Evolutionary conservation across 257 asterid species (phyloP).

Genomic region (Solanum pimpinellifolium): DNA sequence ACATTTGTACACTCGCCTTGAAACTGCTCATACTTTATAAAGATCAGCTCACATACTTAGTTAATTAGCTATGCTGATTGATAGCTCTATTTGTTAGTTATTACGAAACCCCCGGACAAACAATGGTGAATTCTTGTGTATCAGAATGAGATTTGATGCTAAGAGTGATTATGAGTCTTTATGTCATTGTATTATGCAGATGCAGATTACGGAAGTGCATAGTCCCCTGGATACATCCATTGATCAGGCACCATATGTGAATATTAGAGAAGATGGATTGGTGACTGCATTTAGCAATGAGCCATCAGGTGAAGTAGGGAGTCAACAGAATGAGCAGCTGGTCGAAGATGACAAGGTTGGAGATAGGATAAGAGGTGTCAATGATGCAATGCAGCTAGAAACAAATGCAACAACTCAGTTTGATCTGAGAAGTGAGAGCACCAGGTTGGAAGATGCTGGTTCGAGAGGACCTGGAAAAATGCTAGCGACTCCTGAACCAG

Average conservation of each 20-base stretch:
- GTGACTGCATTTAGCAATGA: constrained; percentile 33
- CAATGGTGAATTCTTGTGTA: not conserved
- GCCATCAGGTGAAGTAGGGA: constrained; percentile 7
- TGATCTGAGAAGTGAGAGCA: not conserved
- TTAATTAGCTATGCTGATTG: not conserved
- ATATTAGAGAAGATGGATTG: constrained; percentile 37
- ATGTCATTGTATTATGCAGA: not conserved
- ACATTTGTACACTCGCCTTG: not conserved
- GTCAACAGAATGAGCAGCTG: not conserved
- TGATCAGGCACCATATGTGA: constrained; percentile 57
- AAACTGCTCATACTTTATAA: not conserved
- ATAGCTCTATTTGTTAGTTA: not conserved
- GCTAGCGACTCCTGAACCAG: constrained; percentile 2
- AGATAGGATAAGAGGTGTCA: constrained; percentile 1
- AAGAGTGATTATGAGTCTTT: not conserved
- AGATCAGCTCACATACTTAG: not conserved
- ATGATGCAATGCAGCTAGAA: not conserved
- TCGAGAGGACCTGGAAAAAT: not conserved
- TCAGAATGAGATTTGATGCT: not conserved
- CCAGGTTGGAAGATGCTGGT: not conserved
- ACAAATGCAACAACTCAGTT: constrained; percentile 2
- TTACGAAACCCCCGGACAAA: not conserved
- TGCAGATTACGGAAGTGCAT: constrained; percentile 14
- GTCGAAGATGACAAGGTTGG: constrained; percentile 9
- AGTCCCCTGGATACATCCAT: constrained; percentile 41